Evolutionary conservation across 2,329 filamentous ascomycete species (phyloP).

Genomic region (Immersiporthe knoxdaviesiana): DNA sequence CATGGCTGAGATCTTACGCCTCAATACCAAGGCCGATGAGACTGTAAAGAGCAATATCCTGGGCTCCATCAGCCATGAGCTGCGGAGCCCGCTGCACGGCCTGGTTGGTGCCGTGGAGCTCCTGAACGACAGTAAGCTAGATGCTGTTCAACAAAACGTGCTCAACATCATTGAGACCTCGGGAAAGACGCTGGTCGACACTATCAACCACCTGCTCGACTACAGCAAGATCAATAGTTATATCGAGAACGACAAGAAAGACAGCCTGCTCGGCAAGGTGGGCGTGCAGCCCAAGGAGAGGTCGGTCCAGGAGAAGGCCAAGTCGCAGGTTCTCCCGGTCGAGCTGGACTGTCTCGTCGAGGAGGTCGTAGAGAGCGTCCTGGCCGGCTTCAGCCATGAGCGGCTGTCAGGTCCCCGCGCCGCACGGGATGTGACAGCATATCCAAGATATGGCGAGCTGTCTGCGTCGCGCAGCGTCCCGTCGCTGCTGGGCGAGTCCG

Average conservation of each 20-base stretch:
- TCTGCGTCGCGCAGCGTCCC: not conserved
- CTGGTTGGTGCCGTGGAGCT: slow-evolving; percentile 59
- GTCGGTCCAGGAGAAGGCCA: not conserved
- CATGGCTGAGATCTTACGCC: slow-evolving; percentile 58
- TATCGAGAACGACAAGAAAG: slow-evolving; percentile 28
- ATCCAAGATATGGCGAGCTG: slow-evolving; percentile 13
- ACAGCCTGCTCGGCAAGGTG: slow-evolving; percentile 27
- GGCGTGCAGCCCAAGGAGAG: slow-evolving; percentile 26
- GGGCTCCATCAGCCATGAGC: slow-evolving; percentile 63
- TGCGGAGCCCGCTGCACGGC: slow-evolving; percentile 64
- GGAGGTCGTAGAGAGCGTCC: slow-evolving; percentile 52
- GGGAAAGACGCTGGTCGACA: slow-evolving; percentile 55
- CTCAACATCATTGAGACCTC: slow-evolving; percentile 55
- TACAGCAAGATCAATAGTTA: slow-evolving; percentile 58
- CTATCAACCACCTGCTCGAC: slow-evolving; percentile 56
- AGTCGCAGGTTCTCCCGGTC: slow-evolving; percentile 33
- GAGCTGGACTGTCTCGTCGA: slow-evolving; percentile 47
- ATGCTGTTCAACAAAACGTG: slow-evolving; percentile 50
- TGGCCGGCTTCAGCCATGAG: slow-evolving; percentile 48
- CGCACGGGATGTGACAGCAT: slow-evolving; percentile 23
- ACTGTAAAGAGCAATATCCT: slow-evolving; percentile 61
- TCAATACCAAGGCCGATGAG: slow-evolving; percentile 44
- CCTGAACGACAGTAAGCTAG: slow-evolving; percentile 54
- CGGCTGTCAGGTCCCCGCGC: slow-evolving; percentile 15
- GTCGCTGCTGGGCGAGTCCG: not conserved